A percentile compares a stretch with the other conserved stretches of the same genome.
Evolutionary conservation across 306 rosid species (phyloP).

Genomic region (Spatholobus suberectus): DNA sequence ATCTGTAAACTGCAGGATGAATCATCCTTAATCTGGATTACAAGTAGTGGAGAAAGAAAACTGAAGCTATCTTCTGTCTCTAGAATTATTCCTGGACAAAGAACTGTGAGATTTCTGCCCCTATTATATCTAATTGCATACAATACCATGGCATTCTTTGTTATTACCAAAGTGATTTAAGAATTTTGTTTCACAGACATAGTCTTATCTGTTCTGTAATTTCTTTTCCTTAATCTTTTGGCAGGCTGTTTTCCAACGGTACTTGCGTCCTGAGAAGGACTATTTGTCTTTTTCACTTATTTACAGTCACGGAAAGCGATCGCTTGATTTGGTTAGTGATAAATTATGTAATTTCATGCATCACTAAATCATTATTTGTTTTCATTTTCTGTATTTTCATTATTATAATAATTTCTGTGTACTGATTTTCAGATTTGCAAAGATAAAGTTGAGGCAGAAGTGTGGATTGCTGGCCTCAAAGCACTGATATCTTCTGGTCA

Average conservation of each 20-base stretch:
- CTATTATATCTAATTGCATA: conserved; percentile 31
- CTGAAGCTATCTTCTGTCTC: conserved; percentile 89
- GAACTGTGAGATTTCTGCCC: conserved; percentile 80
- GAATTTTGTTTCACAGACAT: conserved; percentile 33
- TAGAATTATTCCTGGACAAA: conserved; percentile 92
- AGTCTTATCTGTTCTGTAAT: conserved; percentile 19
- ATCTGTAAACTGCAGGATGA: conserved; percentile 71
- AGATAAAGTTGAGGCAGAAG: conserved; percentile 96
- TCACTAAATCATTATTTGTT: conserved; percentile 10
- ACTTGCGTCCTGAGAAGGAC: conserved; percentile 88
- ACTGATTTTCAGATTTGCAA: conserved; percentile 78
- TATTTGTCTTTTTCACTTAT: conserved; percentile 92
- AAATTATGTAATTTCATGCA: conserved; percentile 30
- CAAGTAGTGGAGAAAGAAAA: conserved; percentile 80
- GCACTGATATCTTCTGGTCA: conserved; percentile 81
- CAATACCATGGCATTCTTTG: conserved; percentile 23
- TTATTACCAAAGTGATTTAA: conserved; percentile 17
- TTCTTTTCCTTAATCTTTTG: conserved; percentile 36
- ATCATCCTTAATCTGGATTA: conserved; percentile 86
- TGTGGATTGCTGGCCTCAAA: conserved; percentile 95
- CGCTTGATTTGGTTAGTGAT: conserved; percentile 91
- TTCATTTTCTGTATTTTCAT: conserved; percentile 10
- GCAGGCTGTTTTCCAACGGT: conserved; percentile 93
- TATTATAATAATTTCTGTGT: conserved; percentile 9
- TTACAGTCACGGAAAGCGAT: conserved; percentile 86